Evolutionary conservation across 495 filamentous ascomycete genomes (phyloP).

Genomic region (Talaromyces ruber): DNA sequence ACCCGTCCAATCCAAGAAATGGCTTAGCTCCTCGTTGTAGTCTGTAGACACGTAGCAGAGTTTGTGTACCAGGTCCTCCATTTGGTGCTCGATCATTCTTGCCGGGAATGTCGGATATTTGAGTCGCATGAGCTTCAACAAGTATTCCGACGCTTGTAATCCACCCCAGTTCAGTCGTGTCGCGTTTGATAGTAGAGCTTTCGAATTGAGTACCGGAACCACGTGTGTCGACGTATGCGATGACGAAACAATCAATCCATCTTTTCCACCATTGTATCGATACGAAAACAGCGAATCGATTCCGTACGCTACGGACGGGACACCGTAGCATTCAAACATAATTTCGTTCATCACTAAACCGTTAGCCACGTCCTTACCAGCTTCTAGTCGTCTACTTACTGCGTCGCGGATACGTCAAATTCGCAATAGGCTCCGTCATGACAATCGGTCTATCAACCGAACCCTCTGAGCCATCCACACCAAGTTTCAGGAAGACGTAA

Average conservation of each 20-base stretch:
- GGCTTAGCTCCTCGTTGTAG: constrained; percentile 66
- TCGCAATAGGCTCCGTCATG: constrained; percentile 94
- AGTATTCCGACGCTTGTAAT: constrained; percentile 77
- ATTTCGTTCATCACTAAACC: constrained; percentile 87
- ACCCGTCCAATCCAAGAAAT: constrained; percentile 77
- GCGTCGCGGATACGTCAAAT: constrained; percentile 74
- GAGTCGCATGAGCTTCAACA: constrained; percentile 79
- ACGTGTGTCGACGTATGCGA: constrained; percentile 90
- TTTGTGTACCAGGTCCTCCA: constrained; percentile 76
- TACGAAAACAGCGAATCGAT: constrained; percentile 96
- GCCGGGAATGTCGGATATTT: constrained; percentile 89
- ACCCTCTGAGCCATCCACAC: constrained; percentile 65
- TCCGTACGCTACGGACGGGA: constrained; percentile 80
- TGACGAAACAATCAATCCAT: constrained; percentile 82
- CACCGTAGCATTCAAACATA: constrained; percentile 88
- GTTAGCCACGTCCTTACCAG: background rate
- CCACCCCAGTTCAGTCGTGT: constrained; percentile 94
- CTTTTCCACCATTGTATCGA: constrained; percentile 79
- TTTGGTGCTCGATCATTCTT: constrained; percentile 74
- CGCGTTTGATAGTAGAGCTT: constrained; percentile 72
- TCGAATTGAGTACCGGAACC: constrained; percentile 84
- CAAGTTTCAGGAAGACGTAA: constrained; percentile 86
- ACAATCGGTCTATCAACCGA: constrained; percentile 77
- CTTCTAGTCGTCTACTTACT: constrained; percentile 42
- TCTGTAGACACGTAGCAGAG: constrained; percentile 85